A percentile compares a stretch with the other conserved stretches of the same genome.
These are phyloP conservation scores for Halocafeteria seosinensis DNA, from an alignment of 108 stramenopile genomes.

Conservation along the genomic window DNA sequence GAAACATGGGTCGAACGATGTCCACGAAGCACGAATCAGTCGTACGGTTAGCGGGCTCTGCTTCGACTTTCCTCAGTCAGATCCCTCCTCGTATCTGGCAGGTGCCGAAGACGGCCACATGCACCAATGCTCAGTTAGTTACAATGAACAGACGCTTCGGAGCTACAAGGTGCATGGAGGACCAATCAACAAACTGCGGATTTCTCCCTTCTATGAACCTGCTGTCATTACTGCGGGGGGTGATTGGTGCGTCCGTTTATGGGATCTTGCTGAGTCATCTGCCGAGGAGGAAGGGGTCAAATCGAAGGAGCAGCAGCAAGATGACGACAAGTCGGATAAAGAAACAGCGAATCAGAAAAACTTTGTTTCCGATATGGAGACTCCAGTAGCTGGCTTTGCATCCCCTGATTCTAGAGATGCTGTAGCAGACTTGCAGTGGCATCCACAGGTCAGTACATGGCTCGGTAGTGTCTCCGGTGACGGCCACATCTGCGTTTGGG, in stretches of 20 bases:
- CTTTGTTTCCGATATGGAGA: constrained; percentile 8
- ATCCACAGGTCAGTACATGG: constrained; percentile 22
- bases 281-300: no score
- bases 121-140: constrained; percentile 34
- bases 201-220: constrained; percentile 25
- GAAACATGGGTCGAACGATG: not conserved
- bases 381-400: constrained; percentile 17
- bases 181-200: constrained; percentile 37
- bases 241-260: constrained; percentile 39
- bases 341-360: constrained; percentile 23
- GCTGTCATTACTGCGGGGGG: constrained; percentile 34
- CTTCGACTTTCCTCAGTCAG: constrained; percentile 31
- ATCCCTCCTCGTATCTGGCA: constrained; percentile 25
- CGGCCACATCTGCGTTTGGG: constrained; percentile 38
- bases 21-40: not conserved
- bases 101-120: constrained; percentile 42
- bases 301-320: no score
- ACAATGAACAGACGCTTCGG: constrained; percentile 46
- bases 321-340: constrained; percentile 11
- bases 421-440: constrained; percentile 43
- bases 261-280: not conserved
- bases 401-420: constrained; percentile 19
- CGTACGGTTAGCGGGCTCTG: constrained; percentile 21
- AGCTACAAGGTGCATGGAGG: constrained; percentile 31
- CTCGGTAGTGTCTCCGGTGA: constrained; percentile 38